These are phyloP conservation scores for Aureobasidium sp. DNA, from an alignment of 2,329 filamentous ascomycete genomes.

Conservation along the genomic window DNA sequence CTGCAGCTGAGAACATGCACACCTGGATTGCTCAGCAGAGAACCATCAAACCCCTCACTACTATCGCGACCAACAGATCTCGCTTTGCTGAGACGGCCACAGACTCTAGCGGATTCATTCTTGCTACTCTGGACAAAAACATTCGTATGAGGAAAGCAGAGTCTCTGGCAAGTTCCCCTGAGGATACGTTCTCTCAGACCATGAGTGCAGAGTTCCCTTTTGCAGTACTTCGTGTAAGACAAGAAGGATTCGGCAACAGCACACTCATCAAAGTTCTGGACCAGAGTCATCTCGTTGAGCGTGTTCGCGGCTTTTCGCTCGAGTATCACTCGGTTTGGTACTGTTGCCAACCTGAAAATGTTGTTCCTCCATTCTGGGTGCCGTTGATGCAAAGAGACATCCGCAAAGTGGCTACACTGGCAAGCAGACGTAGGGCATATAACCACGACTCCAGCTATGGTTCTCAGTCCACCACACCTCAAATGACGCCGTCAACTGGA, in stretches of 20 bases:
- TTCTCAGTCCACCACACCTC: constrained; percentile 25
- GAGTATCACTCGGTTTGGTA: constrained; percentile 48
- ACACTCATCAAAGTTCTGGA: constrained; percentile 39
- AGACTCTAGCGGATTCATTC: constrained; percentile 34
- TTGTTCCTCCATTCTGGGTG: constrained; percentile 44
- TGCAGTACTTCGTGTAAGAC: constrained; percentile 44
- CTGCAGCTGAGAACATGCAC: constrained; percentile 25
- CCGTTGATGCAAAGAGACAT: constrained; percentile 44
- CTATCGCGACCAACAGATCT: constrained; percentile 39
- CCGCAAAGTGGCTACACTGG: constrained; percentile 43
- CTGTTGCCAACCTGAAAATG: constrained; percentile 37
- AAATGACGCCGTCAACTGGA: constrained; percentile 33
- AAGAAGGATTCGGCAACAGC: constrained; percentile 37
- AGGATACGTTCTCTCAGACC: constrained; percentile 15
- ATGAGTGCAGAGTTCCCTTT: constrained; percentile 38
- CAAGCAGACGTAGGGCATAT: constrained; percentile 23
- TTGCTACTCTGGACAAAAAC: constrained; percentile 44
- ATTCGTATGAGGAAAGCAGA: constrained; percentile 33
- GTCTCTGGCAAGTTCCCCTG: neutral
- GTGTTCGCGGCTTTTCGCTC: constrained; percentile 48
- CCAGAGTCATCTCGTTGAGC: constrained; percentile 44
- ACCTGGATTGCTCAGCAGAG: constrained; percentile 40
- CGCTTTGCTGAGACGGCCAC: constrained; percentile 45
- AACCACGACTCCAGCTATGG: constrained; percentile 16
- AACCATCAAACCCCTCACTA: constrained; percentile 41